A percentile compares a stretch with the other conserved stretches of the same genome.
phyloP scores from a whole-genome alignment of 306 rosid species.

The Vigna unguiculata region DNA sequence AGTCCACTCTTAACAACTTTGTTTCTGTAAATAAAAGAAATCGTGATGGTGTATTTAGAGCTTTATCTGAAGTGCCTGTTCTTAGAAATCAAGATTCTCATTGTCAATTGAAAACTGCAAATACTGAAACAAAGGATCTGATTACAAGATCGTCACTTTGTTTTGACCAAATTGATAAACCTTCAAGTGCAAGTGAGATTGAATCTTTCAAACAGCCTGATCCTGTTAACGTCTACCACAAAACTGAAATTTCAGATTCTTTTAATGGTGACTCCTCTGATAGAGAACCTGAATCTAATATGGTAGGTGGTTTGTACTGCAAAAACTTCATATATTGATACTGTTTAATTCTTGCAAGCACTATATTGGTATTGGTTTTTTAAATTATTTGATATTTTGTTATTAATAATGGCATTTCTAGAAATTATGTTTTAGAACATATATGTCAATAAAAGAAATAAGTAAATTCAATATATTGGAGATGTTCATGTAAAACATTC shows the following conservation, averaged over 20 bases:
- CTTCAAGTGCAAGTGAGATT: conserved; percentile 46
- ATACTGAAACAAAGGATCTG: conserved; percentile 51
- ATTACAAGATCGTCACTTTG: conserved; percentile 45
- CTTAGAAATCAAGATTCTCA: conserved; percentile 69
- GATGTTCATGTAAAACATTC: too few species aligned
- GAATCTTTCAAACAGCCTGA: conserved; percentile 56
- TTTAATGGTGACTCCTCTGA: conserved; percentile 46
- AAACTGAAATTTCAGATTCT: conserved; percentile 51
- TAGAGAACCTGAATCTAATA: conserved; percentile 49
- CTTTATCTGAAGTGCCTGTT: conserved; percentile 87
- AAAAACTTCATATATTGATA: conserved; percentile 27
- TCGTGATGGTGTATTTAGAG: conserved; percentile 56
- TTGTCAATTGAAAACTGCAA: conserved; percentile 49
- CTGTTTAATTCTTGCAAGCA: conserved; percentile 26
- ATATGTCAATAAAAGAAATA: conserved; percentile 15
- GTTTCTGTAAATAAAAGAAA: conserved; percentile 78
- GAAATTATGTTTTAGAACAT: conserved; percentile 17
- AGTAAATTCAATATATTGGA: not conserved
- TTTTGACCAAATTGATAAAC: conserved; percentile 51
- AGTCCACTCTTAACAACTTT: conserved; percentile 79
- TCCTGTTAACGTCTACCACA: conserved; percentile 50
- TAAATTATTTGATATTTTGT: conserved; percentile 21
- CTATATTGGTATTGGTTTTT: conserved; percentile 14
- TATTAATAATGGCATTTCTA: conserved; percentile 3
- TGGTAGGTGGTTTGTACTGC: conserved; percentile 58